These are phyloP conservation scores for Didymella keratinophila DNA, from an alignment of 2,329 filamentous ascomycete genomes.

Conservation along the genomic window DNA sequence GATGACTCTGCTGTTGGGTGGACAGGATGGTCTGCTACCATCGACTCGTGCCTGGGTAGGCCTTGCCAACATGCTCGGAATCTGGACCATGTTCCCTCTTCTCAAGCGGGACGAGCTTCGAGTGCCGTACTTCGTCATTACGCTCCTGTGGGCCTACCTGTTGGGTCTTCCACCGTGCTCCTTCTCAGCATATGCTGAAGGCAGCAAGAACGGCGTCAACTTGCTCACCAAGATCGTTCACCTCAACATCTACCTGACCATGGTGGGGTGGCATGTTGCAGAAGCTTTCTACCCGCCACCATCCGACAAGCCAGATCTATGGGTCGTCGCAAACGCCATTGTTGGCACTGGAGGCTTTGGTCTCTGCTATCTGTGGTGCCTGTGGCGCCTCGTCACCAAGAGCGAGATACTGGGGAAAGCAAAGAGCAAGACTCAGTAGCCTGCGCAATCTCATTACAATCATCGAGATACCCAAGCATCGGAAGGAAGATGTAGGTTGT, in stretches of 20 bases:
- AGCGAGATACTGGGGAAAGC: slow-evolving; percentile 57
- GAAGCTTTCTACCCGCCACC: slow-evolving; percentile 76
- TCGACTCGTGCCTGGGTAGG: slow-evolving; percentile 88
- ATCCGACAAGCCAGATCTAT: slow-evolving; percentile 83
- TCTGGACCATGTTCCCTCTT: slow-evolving; percentile 93
- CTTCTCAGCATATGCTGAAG: slow-evolving; percentile 69
- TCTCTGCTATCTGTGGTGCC: slow-evolving; percentile 90
- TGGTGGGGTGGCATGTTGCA: slow-evolving; percentile 81
- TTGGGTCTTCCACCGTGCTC: slow-evolving; percentile 84
- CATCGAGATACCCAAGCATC: slow-evolving; percentile 19
- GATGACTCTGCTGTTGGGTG: slow-evolving; percentile 86
- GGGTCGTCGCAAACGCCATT: slow-evolving; percentile 90
- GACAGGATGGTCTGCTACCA: slow-evolving; percentile 77
- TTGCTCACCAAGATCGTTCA: slow-evolving; percentile 76
- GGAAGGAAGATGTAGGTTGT: slow-evolving; percentile 42
- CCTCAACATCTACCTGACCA: slow-evolving; percentile 75
- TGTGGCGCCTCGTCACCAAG: slow-evolving; percentile 71
- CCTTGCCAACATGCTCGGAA: slow-evolving; percentile 89
- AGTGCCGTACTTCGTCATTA: slow-evolving; percentile 85
- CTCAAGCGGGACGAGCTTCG: slow-evolving; percentile 83
- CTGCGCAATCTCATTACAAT: slow-evolving; percentile 1
- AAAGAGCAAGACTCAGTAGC: slow-evolving; percentile 53
- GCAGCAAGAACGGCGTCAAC: slow-evolving; percentile 53
- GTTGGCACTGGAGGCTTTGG: slow-evolving; percentile 85
- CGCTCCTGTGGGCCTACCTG: slow-evolving; percentile 88